These are phyloP conservation scores for Limonium bicolor DNA, from an alignment of 148 eudicot genomes.

Conservation along the genomic window DNA sequence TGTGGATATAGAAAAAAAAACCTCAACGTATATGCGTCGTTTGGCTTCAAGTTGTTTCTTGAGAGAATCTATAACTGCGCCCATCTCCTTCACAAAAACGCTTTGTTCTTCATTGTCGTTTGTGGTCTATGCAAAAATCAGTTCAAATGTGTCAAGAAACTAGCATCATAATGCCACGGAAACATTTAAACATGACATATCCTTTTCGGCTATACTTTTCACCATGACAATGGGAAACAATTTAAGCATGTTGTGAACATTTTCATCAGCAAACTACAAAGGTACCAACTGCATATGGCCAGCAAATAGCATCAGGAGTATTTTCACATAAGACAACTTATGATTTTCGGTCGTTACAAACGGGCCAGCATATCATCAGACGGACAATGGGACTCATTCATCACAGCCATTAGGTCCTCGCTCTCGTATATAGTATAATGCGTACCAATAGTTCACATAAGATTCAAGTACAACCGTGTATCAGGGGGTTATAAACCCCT, in stretches of 20 bases:
- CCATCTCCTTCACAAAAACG: slow-evolving; percentile 26
- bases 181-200: background rate
- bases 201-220: background rate
- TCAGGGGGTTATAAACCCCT: background rate
- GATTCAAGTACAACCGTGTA: too few species aligned
- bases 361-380: too few species aligned
- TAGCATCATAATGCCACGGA: background rate
- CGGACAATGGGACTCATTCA: too few species aligned
- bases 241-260: background rate
- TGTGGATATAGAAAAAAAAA: slow-evolving; percentile 11
- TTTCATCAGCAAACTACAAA: background rate
- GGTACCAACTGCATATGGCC: too few species aligned
- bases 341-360: too few species aligned
- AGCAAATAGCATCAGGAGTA: too few species aligned
- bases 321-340: too few species aligned
- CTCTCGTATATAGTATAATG: too few species aligned
- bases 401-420: too few species aligned
- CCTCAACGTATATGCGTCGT: slow-evolving; percentile 51
- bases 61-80: slow-evolving; percentile 45
- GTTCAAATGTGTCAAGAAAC: background rate
- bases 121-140: slow-evolving; percentile 19
- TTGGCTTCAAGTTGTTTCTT: slow-evolving; percentile 57
- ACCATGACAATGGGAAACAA: background rate
- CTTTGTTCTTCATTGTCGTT: slow-evolving; percentile 10
- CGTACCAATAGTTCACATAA: too few species aligned